phyloP scores from a whole-genome alignment of 2,329 filamentous ascomycete genomes.

The Trichoderma sp. region DNA sequence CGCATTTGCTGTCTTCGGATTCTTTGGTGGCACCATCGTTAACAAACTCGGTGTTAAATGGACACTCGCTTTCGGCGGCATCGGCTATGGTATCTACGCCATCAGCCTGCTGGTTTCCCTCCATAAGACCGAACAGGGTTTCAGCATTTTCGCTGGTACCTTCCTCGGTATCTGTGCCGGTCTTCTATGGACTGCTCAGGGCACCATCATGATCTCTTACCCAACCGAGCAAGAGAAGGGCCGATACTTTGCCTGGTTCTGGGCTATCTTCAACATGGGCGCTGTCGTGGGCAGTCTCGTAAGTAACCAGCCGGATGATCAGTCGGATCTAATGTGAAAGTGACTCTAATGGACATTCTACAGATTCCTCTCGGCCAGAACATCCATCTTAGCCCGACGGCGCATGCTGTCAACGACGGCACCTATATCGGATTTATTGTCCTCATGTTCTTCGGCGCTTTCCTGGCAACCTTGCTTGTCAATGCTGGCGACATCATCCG shows the following conservation, averaged over 20 bases:
- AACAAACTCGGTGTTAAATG: constrained; percentile 70
- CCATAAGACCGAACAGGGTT: constrained; percentile 63
- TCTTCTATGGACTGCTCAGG: constrained; percentile 78
- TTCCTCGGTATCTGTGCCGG: constrained; percentile 76
- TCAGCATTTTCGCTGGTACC: constrained; percentile 73
- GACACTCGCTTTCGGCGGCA: constrained; percentile 67
- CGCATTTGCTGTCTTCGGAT: constrained; percentile 65
- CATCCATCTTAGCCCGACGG: constrained; percentile 49
- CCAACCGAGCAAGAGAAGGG: constrained; percentile 79
- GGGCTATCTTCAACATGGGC: constrained; percentile 92
- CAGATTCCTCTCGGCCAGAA: constrained; percentile 65
- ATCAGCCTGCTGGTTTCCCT: constrained; percentile 68
- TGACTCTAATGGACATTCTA: constrained; percentile 24
- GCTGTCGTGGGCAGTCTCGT: constrained; percentile 77
- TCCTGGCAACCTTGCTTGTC: constrained; percentile 65
- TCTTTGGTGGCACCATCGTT: constrained; percentile 73
- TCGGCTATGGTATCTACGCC: constrained; percentile 75
- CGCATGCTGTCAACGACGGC: constrained; percentile 61
- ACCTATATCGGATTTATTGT: constrained; percentile 88
- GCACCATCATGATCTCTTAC: constrained; percentile 87
- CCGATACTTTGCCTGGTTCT: constrained; percentile 85
- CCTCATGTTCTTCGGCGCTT: constrained; percentile 70
- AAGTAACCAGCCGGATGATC: constrained; percentile 5
- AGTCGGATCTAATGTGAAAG: background rate
- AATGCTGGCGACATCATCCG: constrained; percentile 72